Conservation (phyloP, 78 protist species). For the Dictyostelium capitatum region DNA sequence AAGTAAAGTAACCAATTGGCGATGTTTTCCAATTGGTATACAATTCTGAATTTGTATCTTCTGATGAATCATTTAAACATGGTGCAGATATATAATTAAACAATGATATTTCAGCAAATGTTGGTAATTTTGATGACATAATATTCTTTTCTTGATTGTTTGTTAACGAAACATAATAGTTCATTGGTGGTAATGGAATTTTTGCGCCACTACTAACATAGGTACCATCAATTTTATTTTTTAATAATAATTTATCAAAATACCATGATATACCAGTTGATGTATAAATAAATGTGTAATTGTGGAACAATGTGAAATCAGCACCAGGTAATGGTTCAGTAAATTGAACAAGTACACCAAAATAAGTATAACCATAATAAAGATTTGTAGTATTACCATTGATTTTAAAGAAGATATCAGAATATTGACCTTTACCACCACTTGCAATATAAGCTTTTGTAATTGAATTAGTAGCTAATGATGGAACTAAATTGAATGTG, state of each 20-base stretch:
- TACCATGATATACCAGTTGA: constrained; percentile 1
- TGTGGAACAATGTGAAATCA: constrained; percentile 11
- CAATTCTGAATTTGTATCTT: not conserved
- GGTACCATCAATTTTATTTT: constrained; percentile 6
- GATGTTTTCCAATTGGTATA: not conserved
- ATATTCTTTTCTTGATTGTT: not conserved
- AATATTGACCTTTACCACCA: constrained; percentile 13
- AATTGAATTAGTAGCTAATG: not conserved
- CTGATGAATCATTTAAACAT: not conserved
- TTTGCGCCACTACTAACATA: constrained; percentile 7
- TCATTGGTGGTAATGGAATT: constrained; percentile 39
- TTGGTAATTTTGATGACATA: not conserved
- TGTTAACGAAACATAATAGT: not conserved
- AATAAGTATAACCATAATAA: not conserved
- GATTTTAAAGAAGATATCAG: constrained; percentile 16
- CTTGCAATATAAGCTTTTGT: constrained; percentile 11
- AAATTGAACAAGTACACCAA: constrained; percentile 6
- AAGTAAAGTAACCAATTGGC: constrained; percentile 24
- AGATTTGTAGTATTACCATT: not conserved
- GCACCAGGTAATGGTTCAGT: constrained; percentile 16
- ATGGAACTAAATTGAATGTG: not conserved
- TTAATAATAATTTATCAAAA: constrained; percentile 9
- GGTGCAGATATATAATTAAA: constrained; percentile 19
- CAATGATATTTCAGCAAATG: not conserved
- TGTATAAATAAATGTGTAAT: constrained; percentile 4